Evolutionary conservation across 1,284 basidiomycete genomes (phyloP), one percentile per base, ranked within the genome.

Genomic region (Earliella scabrosa): DNA sequence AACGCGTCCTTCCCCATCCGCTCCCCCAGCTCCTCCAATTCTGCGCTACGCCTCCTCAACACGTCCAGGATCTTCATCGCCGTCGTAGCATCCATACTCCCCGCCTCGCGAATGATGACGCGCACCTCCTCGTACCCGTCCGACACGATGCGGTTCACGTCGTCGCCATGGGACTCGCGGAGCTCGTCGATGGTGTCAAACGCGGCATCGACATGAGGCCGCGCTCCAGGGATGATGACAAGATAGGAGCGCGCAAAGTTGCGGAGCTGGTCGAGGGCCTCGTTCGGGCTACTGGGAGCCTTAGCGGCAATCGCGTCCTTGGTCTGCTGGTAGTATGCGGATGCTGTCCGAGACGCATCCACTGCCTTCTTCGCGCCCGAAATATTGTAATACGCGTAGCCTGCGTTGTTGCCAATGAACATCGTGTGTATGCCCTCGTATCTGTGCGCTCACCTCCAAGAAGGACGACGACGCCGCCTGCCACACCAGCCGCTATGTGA

Each of bases 171-270:
- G 48, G 70, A 70, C 31, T 75, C 70, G 45, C 71, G 71, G 27
- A 81, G 64, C 40, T 71, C 59, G 53, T 81, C 79, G 45, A 81
- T 66, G 29, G 74, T 66, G 60, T 78, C 75, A 61, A 81, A 80
- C 1, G 71, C 69, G 27, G 70, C 65, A 65, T 81, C 77, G 57
- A 82, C 67, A 57, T 75, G 73, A n/a, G 64, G 52, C 5, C 69
- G 65, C 14, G 73, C 75, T 7, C 80, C 80, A 3, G 79, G 80
- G 46, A 79, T 63, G 58, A 76, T 57, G 31, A 65, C 68, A 34
- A 70, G 71, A 64, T 81, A 80, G 9, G 74, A 73, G 58, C 76
- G 75, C 26, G 76, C 75, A 51, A 75, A 58, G 45, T 58, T 60
- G 45, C 76, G 74, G 32, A 80, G 69, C 66, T 72, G 74, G 24